Conservation (phyloP, 805 yeast species). For the Saturnispora galanensis region DNA sequence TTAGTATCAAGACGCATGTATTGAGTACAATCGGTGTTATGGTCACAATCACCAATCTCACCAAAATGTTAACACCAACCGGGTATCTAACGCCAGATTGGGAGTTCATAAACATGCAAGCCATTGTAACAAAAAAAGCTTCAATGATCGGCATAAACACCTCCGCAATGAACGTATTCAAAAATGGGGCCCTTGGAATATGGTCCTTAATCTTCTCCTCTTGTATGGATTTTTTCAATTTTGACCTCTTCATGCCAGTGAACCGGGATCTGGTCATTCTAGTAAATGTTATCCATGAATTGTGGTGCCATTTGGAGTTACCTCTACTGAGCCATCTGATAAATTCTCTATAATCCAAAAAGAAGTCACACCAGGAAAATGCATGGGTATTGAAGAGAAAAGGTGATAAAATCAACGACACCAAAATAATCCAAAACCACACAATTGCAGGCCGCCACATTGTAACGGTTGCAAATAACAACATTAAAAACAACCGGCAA, state of each 20-base stretch:
- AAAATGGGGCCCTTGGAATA: constrained; percentile 69
- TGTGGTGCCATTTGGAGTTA: constrained; percentile 50
- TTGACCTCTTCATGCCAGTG: constrained; percentile 82
- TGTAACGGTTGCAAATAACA: constrained; percentile 66
- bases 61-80: constrained; percentile 44
- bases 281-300: constrained; percentile 74
- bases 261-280: constrained; percentile 76
- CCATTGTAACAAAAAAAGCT: constrained; percentile 58
- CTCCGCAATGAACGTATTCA: constrained; percentile 73
- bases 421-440: constrained; percentile 45
- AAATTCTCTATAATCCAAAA: constrained; percentile 39
- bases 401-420: constrained; percentile 39
- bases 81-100: constrained; percentile 67
- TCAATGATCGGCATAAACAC: constrained; percentile 61
- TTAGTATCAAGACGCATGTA: constrained; percentile 22
- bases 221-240: constrained; percentile 60
- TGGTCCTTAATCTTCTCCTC: constrained; percentile 30
- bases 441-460: constrained; percentile 72
- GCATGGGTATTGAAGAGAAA: constrained; percentile 47
- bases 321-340: constrained; percentile 77
- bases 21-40: constrained; percentile 40
- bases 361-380: constrained; percentile 37
- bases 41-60: constrained; percentile 49
- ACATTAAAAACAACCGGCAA: constrained; percentile 52
- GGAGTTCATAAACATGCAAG: constrained; percentile 73